Conservation (phyloP, 1,284 basidiomycete species). For the Psilocybe mexicana region DNA sequence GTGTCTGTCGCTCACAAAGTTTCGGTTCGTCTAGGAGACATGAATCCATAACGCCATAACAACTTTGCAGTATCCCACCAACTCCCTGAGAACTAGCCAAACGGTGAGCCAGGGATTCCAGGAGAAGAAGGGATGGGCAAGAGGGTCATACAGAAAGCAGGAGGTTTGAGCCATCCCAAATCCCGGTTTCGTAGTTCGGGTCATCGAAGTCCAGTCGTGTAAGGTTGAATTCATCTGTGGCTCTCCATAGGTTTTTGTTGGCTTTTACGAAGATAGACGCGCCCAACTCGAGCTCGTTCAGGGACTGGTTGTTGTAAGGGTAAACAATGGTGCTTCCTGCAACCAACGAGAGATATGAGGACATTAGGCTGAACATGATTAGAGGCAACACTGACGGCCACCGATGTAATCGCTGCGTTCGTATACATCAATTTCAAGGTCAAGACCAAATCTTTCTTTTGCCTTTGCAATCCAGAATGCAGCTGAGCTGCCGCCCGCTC, state of each 20-base stretch:
- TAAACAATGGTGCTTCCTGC: slow-evolving; percentile 76
- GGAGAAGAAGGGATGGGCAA: background rate
- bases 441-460: slow-evolving; percentile 62
- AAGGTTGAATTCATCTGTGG: slow-evolving; percentile 79
- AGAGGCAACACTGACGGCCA: slow-evolving; percentile 64
- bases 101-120: background rate
- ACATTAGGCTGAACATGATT: background rate
- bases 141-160: slow-evolving; percentile 56
- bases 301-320: slow-evolving; percentile 68
- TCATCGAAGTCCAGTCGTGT: slow-evolving; percentile 55
- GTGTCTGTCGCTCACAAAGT: slow-evolving; percentile 46
- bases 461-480: slow-evolving; percentile 86
- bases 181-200: slow-evolving; percentile 54
- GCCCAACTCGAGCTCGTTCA: slow-evolving; percentile 78
- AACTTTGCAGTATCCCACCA: slow-evolving; percentile 79
- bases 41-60: slow-evolving; percentile 81
- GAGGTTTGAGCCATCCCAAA: slow-evolving; percentile 86
- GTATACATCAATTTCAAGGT: slow-evolving; percentile 81
- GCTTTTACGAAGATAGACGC: slow-evolving; percentile 85
- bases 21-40: slow-evolving; percentile 61
- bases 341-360: slow-evolving; percentile 5
- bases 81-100: slow-evolving; percentile 49
- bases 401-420: slow-evolving; percentile 79
- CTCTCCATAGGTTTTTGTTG: slow-evolving; percentile 84
- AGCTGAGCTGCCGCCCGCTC: slow-evolving; percentile 82